Conservation (phyloP, 371 early-diverging fungal species). For the Conidiobolus incongruus region DNA sequence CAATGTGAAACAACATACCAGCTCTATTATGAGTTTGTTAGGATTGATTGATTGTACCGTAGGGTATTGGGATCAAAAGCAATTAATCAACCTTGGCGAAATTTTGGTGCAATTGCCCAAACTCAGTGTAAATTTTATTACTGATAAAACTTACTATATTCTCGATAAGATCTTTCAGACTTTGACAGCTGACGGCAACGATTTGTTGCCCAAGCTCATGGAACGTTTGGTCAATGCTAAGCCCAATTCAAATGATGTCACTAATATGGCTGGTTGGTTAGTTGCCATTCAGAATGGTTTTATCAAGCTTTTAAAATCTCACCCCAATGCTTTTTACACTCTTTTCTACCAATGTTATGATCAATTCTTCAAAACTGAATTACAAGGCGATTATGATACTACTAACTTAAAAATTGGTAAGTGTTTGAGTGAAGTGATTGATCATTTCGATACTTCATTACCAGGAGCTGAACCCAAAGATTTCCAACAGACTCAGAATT, state of each 20-base stretch:
- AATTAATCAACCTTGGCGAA: constrained; percentile 23
- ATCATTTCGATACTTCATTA: constrained; percentile 4
- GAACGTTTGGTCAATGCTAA: constrained; percentile 29
- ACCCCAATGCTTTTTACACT: constrained; percentile 8
- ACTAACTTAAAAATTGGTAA: constrained; percentile 30
- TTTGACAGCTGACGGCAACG: constrained; percentile 4
- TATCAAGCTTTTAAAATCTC: constrained; percentile 13
- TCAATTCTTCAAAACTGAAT: constrained; percentile 25
- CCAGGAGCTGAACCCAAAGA: constrained; percentile 7
- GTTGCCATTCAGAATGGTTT: constrained; percentile 53
- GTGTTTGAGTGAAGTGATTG: constrained; percentile 30
- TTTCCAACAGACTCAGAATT: constrained; percentile 6
- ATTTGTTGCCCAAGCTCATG: constrained; percentile 1
- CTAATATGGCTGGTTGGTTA: constrained; percentile 68
- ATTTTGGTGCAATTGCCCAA: constrained; percentile 60
- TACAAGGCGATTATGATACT: constrained; percentile 37
- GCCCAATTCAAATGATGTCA: constrained; percentile 63
- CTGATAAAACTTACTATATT: constrained; percentile 62
- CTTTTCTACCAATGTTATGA: constrained; percentile 21
- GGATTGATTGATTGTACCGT: neutral
- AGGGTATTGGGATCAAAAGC: neutral
- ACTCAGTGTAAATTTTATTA: constrained; percentile 57
- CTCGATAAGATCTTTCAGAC: constrained; percentile 15
- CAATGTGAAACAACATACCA: constrained; percentile 5
- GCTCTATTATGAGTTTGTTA: neutral